Conservation (phyloP, 1,139 yeast species). For the Geotrichum citri-aurantii region DNA sequence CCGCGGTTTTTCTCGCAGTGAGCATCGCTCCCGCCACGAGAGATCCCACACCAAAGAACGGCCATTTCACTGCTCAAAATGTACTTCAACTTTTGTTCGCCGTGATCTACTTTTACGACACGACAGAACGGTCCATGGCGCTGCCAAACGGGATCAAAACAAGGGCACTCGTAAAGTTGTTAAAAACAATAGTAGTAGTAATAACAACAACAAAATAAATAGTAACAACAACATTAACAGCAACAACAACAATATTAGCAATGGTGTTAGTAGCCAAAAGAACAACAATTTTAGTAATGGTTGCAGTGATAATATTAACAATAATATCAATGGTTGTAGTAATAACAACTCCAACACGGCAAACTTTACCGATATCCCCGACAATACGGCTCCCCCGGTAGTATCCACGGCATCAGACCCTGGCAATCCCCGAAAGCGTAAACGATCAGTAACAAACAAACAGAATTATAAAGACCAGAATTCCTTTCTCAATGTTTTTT, state of each 20-base stretch:
- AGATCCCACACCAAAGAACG: conserved; percentile 78
- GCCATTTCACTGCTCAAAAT: conserved; percentile 69
- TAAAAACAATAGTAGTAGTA: neutral
- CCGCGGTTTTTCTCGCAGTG: conserved; percentile 72
- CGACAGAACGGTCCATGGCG: conserved; percentile 64
- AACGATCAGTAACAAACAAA: neutral
- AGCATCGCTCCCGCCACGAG: conserved; percentile 77
- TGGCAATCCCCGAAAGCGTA: neutral
- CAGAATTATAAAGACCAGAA: neutral
- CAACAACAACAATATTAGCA: neutral
- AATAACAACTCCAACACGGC: neutral
- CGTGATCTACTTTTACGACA: conserved; percentile 72
- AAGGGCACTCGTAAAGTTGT: neutral
- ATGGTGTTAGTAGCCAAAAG: neutral
- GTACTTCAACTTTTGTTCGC: conserved; percentile 68
- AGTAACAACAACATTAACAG: neutral
- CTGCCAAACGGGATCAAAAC: conserved; percentile 19
- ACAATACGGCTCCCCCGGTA: neutral
- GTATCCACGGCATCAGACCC: neutral
- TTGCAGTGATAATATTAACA: neutral
- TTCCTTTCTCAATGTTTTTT: conserved; percentile 9
- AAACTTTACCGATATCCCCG: neutral
- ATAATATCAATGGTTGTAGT: neutral
- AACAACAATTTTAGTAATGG: neutral
- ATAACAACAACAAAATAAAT: neutral